A percentile compares a stretch with the other conserved stretches of the same genome.
Evolutionary conservation across 176 grass and related monocot species (phyloP).

Genomic region (Eragrostis nindensis): DNA sequence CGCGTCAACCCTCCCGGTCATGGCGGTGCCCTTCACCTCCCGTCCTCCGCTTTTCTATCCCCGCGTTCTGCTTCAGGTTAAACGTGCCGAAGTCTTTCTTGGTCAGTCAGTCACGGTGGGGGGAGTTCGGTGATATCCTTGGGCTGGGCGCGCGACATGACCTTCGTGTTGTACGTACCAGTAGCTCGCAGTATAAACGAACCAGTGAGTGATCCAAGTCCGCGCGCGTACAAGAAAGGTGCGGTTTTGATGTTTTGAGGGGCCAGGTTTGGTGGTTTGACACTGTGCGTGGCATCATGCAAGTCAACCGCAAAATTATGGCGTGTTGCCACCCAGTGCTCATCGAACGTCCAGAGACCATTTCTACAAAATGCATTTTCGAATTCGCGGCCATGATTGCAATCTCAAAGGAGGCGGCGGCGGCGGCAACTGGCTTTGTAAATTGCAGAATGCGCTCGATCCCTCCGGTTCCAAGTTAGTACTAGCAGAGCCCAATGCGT

Average conservation of each 20-base stretch:
- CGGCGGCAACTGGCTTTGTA: neutral
- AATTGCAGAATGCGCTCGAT: neutral
- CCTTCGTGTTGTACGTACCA: neutral
- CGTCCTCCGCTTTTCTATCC: too few relatives aligned
- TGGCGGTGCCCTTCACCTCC: too few relatives aligned
- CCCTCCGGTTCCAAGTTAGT: neutral
- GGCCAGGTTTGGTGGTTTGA: neutral
- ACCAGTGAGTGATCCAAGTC: too few relatives aligned
- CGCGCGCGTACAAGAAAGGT: too few relatives aligned
- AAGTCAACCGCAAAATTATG: neutral
- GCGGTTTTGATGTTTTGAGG: neutral
- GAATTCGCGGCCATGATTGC: neutral
- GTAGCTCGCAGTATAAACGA: neutral
- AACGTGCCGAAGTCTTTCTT: neutral
- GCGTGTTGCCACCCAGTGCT: constrained; percentile 20
- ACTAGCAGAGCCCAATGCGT: too few relatives aligned
- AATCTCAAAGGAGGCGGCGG: neutral
- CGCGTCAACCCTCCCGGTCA: too few relatives aligned
- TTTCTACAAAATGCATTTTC: neutral
- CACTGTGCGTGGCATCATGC: neutral
- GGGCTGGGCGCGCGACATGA: neutral
- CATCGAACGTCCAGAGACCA: neutral
- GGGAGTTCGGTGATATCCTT: neutral
- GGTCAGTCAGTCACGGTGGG: neutral
- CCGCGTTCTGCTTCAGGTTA: too few relatives aligned